Evolutionary conservation across 2,329 filamentous ascomycete species (phyloP), one percentile per base, ranked within the genome.

Genomic region (Alternaria ethzedia): DNA sequence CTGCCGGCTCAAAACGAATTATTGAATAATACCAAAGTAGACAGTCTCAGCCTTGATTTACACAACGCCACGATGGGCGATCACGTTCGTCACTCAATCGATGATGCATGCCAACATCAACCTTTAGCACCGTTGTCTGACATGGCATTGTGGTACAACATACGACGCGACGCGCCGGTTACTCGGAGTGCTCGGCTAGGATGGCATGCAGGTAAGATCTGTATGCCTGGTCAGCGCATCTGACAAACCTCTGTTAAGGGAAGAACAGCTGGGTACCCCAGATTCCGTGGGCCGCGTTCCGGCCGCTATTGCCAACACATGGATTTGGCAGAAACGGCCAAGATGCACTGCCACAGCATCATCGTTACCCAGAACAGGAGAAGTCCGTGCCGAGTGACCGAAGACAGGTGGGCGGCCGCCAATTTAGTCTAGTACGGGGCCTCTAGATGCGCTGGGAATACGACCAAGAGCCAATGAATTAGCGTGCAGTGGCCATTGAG

Each of bases 261-360:
- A 46, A 30, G 23, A 25, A 55, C 52, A 55, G 25, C 47, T 50
- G 47, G 28, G 51, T 56, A 64, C 59, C 61, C 61, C 61, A 46
- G 57, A 61, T 57, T 57, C 55, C 32, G 52, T 30, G 55, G 46
- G 59, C 60, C 55, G 63, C 69, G 66, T 70, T 64, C 58, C 66
- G 52, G 47, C 32, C 44, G n/a, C 62, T 61, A 25, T 61, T 41
- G 43, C 56, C 47, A 47, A 17, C 28, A 51, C 32, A 59, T 46
- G 54, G 58, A 65, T 67, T 59, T 46, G 64, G 25, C 36, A 41
- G 36, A 41, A 41, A 41, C 36, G 50, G 69, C 69, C 69, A 72
- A 67, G 68, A 10, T 25, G 59, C 61, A 63, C 65, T 61, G 66
- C 68, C 68, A 64, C 68, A 55, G 13, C 71, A 70, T 70, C 69